Evolutionary conservation across 1,139 yeast species (phyloP).

Genomic region (Geotrichum candidum): DNA sequence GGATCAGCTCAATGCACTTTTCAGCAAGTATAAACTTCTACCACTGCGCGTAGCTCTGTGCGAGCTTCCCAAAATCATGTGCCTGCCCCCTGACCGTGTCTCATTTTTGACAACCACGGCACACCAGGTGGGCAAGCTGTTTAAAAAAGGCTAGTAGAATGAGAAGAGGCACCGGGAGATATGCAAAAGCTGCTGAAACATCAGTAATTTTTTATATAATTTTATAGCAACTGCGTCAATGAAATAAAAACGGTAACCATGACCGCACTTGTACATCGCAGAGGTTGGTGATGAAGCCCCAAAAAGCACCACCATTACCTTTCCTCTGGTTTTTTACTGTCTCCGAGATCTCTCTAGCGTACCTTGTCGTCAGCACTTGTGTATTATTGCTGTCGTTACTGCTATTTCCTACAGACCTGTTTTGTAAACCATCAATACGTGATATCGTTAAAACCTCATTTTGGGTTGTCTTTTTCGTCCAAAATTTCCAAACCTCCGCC

Average conservation of each 20-base stretch:
- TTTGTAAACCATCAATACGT: too few species aligned
- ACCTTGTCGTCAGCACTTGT: too few species aligned
- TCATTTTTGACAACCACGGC: not conserved
- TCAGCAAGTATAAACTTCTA: not conserved
- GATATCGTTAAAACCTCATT: not conserved
- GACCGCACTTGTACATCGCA: not conserved
- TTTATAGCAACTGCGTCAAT: not conserved
- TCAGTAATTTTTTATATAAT: not conserved
- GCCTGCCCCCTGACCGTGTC: not conserved
- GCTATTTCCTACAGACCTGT: too few species aligned
- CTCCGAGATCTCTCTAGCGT: too few species aligned
- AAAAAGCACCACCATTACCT: not conserved
- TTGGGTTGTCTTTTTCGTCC: not conserved
- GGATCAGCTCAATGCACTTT: not conserved
- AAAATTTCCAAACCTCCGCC: not conserved
- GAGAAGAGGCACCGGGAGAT: not conserved
- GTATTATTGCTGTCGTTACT: too few species aligned
- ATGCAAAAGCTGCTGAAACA: not conserved
- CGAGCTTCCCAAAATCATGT: not conserved
- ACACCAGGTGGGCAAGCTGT: not conserved
- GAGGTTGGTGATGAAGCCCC: not conserved
- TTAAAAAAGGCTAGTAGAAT: not conserved
- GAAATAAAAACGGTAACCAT: not conserved
- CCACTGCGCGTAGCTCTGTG: not conserved
- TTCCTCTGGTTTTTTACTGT: not conserved